Conservation (phyloP, 163 green algal genomes). For the Trebouxiophyceae sp. region DNA sequence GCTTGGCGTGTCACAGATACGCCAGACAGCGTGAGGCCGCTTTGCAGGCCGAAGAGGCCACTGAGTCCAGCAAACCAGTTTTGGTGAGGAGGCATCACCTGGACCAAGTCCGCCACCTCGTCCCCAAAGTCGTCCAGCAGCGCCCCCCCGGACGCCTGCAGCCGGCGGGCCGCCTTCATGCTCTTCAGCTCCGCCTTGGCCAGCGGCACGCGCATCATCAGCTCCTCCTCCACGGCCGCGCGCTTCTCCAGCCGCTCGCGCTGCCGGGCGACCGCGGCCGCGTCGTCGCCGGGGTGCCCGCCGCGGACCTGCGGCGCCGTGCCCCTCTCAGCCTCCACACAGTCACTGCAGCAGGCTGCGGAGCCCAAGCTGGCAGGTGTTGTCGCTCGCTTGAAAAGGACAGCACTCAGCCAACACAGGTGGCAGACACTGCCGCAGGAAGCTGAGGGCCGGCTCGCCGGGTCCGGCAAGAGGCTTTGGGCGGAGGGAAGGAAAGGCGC, state of each 20-base stretch:
- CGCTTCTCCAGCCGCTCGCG: slow-evolving; percentile 60
- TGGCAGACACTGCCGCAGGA: no score
- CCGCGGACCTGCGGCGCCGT: not conserved
- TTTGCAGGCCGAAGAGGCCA: no score
- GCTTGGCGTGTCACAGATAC: no score
- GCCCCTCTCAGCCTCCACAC: not conserved
- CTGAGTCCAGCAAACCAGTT: no score
- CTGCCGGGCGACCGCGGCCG: slow-evolving; percentile 39
- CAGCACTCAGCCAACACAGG: slow-evolving; percentile 2
- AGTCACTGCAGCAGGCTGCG: not conserved
- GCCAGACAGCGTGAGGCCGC: no score
- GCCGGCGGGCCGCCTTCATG: slow-evolving; percentile 54
- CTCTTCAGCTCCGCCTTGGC: slow-evolving; percentile 75
- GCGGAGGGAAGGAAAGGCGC: no score
- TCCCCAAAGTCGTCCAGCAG: slow-evolving; percentile 92
- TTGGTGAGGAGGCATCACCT: no score
- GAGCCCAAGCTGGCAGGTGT: no score
- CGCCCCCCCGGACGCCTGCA: slow-evolving; percentile 36
- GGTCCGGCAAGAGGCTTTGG: no score
- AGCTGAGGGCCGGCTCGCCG: no score
- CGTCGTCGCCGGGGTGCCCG: slow-evolving; percentile 25
- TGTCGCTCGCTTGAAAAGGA: no score
- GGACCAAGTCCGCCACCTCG: slow-evolving; percentile 86
- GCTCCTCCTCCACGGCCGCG: slow-evolving; percentile 71
- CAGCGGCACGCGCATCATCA: slow-evolving; percentile 82